Conservation (phyloP, 169 alveolate species). For the Plasmodium coatneyi region DNA sequence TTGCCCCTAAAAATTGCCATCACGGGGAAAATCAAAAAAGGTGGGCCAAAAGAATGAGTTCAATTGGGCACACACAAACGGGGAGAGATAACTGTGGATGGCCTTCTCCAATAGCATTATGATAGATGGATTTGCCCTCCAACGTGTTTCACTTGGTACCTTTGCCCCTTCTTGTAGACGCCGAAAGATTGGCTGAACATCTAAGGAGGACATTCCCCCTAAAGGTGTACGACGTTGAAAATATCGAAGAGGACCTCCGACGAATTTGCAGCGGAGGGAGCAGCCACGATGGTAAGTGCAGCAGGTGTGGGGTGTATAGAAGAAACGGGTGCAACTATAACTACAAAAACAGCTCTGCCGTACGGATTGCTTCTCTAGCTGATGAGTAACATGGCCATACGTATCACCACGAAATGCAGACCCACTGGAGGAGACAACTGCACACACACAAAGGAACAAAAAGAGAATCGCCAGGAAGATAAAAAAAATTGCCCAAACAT, state of each 20-base stretch:
- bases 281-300: constrained; percentile 6
- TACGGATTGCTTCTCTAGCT: neutral
- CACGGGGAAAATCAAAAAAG: constrained; percentile 68
- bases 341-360: too few species aligned
- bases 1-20: constrained; percentile 51
- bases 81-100: neutral
- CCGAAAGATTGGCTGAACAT: constrained; percentile 20
- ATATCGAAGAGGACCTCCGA: constrained; percentile 23
- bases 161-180: neutral
- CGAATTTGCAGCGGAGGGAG: neutral
- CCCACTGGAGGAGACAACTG: neutral
- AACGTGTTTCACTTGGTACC: neutral
- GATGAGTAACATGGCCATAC: too few species aligned
- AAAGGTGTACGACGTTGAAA: constrained; percentile 33
- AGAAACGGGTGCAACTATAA: neutral
- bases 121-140: neutral
- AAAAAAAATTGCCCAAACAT: constrained; percentile 6
- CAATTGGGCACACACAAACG: neutral
- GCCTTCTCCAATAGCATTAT: neutral
- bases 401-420: neutral
- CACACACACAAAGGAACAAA: neutral
- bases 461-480: neutral
- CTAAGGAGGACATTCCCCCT: constrained; percentile 26
- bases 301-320: neutral
- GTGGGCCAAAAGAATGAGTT: neutral